phyloP scores from a whole-genome alignment of 345 rosid genomes.

The Ceriops decandra region DNA sequence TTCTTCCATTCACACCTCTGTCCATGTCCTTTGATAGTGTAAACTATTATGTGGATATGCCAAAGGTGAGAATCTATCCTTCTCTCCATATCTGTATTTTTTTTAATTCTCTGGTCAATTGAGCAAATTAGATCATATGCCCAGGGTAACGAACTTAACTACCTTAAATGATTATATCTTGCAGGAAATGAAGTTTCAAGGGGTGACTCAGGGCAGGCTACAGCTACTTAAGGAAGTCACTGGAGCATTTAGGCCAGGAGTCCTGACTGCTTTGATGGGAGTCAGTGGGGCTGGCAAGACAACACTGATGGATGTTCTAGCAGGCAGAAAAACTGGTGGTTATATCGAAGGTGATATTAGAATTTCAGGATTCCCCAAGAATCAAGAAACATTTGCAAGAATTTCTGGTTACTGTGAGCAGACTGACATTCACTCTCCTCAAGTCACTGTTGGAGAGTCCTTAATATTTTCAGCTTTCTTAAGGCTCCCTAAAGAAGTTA shows the following conservation, averaged over 20 bases:
- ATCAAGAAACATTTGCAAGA: slow-evolving; percentile 89
- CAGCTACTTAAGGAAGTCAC: slow-evolving; percentile 72
- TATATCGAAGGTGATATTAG: slow-evolving; percentile 80
- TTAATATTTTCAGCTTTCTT: slow-evolving; percentile 83
- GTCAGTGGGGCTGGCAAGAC: slow-evolving; percentile 99
- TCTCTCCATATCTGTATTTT: neutral
- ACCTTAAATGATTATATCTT: no score
- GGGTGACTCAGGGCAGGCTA: slow-evolving; percentile 58
- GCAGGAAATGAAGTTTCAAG: slow-evolving; percentile 89
- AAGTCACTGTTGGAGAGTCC: slow-evolving; percentile 80
- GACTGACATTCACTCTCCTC: slow-evolving; percentile 83
- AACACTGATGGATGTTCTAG: slow-evolving; percentile 93
- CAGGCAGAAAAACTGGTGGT: slow-evolving; percentile 88
- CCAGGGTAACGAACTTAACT: no score
- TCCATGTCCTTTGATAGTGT: slow-evolving; percentile 17
- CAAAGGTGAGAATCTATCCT: neutral
- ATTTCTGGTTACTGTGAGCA: slow-evolving; percentile 93
- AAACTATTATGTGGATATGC: slow-evolving; percentile 18
- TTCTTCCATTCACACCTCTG: slow-evolving; percentile 19
- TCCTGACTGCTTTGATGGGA: slow-evolving; percentile 90
- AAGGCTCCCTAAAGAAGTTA: slow-evolving; percentile 71
- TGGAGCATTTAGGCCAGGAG: slow-evolving; percentile 85
- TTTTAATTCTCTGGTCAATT: no score
- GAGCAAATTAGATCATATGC: no score
- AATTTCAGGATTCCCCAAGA: slow-evolving; percentile 80